Evolutionary conservation across 176 grass and related monocot genomes (phyloP).

Genomic region (Oryza rufipogon): DNA sequence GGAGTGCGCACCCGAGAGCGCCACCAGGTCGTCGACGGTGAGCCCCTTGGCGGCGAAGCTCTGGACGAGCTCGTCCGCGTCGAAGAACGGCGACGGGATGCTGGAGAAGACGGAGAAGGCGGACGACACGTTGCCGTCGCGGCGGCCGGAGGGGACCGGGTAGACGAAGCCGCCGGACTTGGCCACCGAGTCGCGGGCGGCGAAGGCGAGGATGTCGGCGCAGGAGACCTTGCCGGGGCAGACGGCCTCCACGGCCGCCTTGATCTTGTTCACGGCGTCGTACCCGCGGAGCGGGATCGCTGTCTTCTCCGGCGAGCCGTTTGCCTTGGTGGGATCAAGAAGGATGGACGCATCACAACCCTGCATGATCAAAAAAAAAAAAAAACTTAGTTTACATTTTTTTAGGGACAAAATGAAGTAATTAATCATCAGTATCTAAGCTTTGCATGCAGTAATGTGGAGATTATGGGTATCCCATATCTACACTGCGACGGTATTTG

Average conservation of each 20-base stretch:
- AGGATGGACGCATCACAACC: conserved; percentile 62
- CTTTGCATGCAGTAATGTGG: neutral
- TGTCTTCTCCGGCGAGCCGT: conserved; percentile 48
- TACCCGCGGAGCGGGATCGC: conserved; percentile 45
- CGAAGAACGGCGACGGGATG: conserved; percentile 37
- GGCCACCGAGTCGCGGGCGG: conserved; percentile 52
- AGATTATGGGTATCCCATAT: too few species aligned
- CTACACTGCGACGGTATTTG: too few species aligned
- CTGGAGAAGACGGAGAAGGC: conserved; percentile 25
- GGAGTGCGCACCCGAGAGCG: conserved; percentile 52
- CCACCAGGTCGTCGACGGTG: conserved; percentile 41
- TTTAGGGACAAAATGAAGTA: neutral
- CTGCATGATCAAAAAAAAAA: neutral
- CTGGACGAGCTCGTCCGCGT: conserved; percentile 14
- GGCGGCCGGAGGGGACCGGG: conserved; percentile 41
- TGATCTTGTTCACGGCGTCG: conserved; percentile 42
- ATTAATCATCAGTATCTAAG: neutral
- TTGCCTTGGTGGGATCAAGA: conserved; percentile 6
- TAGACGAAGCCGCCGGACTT: conserved; percentile 36
- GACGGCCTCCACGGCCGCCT: conserved; percentile 33
- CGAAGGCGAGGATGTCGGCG: conserved; percentile 86
- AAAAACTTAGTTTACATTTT: neutral
- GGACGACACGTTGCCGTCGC: conserved; percentile 41
- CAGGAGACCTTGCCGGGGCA: conserved; percentile 68
- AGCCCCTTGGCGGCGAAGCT: conserved; percentile 43